These are phyloP conservation scores for Tilletia setariae DNA, from an alignment of 1,284 basidiomycete genomes.

Conservation along the genomic window DNA sequence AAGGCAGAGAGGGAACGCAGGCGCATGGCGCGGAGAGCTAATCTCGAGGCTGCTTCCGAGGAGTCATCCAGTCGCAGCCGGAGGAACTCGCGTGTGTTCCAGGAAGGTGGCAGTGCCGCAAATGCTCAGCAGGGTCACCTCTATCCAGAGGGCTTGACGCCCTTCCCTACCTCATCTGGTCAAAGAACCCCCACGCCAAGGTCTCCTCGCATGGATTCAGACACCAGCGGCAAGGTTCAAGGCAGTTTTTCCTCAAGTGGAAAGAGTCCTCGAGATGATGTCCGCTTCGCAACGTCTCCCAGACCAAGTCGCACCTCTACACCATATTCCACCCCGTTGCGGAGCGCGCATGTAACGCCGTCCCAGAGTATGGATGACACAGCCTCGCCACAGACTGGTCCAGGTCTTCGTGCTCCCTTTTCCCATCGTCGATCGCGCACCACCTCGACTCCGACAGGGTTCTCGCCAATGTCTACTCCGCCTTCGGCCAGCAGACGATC, in stretches of 20 bases:
- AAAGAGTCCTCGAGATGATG: background rate
- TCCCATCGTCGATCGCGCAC: conserved; percentile 11
- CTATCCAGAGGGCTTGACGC: background rate
- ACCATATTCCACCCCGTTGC: background rate
- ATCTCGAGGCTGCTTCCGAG: background rate
- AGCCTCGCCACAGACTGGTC: background rate
- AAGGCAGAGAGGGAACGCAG: conserved; percentile 9
- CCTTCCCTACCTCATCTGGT: background rate
- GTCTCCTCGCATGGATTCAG: background rate
- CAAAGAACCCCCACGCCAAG: conserved; percentile 1
- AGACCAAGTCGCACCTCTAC: background rate
- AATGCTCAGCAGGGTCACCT: background rate
- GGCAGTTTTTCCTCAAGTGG: background rate
- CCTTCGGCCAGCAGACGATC: background rate
- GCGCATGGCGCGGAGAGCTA: background rate
- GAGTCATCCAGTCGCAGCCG: background rate
- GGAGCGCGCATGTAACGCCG: background rate
- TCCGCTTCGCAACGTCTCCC: background rate
- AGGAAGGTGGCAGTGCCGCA: background rate
- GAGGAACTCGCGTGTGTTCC: conserved; percentile 8
- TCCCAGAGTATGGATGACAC: background rate
- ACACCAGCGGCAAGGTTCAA: background rate
- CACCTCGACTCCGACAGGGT: background rate
- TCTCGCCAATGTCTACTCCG: background rate
- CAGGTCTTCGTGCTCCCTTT: conserved; percentile 4